phyloP scores from a whole-genome alignment of 2,329 filamentous ascomycete species.

The Malbranchea cinnamomea region DNA sequence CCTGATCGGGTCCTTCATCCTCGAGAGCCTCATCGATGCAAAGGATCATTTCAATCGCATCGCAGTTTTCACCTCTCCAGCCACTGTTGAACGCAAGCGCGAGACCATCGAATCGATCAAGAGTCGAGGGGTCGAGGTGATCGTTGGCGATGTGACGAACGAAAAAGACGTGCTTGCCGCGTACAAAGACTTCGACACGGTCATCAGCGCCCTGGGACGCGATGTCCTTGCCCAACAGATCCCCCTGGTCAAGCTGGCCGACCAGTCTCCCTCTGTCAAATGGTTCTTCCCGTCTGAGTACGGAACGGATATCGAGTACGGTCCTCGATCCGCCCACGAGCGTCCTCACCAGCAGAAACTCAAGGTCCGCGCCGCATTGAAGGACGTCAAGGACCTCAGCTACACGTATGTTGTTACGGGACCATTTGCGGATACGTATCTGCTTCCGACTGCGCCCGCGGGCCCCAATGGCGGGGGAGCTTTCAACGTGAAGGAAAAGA shows the following conservation, averaged over 20 bases:
- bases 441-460: slow-evolving; percentile 28
- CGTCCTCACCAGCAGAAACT: slow-evolving; percentile 57
- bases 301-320: slow-evolving; percentile 50
- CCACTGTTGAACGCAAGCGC: slow-evolving; percentile 36
- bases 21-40: slow-evolving; percentile 32
- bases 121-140: slow-evolving; percentile 35
- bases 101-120: slow-evolving; percentile 34
- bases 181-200: slow-evolving; percentile 46
- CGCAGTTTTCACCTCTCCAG: slow-evolving; percentile 42
- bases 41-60: slow-evolving; percentile 35
- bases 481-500: slow-evolving; percentile 43
- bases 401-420: slow-evolving; percentile 57
- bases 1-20: slow-evolving; percentile 38
- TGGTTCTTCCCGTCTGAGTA: slow-evolving; percentile 57
- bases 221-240: slow-evolving; percentile 47
- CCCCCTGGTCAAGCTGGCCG: slow-evolving; percentile 45
- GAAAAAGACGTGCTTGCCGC: slow-evolving; percentile 40
- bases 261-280: slow-evolving; percentile 37
- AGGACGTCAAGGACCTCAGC: slow-evolving; percentile 36
- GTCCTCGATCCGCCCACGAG: slow-evolving; percentile 41
- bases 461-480: slow-evolving; percentile 38
- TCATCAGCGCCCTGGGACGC: slow-evolving; percentile 50
- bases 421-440: slow-evolving; percentile 51
- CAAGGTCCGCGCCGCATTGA: slow-evolving; percentile 47
- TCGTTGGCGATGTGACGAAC: slow-evolving; percentile 40